Evolutionary conservation across 371 early-diverging fungal genomes (phyloP).

Genomic region (Fennellomyces sp.): DNA sequence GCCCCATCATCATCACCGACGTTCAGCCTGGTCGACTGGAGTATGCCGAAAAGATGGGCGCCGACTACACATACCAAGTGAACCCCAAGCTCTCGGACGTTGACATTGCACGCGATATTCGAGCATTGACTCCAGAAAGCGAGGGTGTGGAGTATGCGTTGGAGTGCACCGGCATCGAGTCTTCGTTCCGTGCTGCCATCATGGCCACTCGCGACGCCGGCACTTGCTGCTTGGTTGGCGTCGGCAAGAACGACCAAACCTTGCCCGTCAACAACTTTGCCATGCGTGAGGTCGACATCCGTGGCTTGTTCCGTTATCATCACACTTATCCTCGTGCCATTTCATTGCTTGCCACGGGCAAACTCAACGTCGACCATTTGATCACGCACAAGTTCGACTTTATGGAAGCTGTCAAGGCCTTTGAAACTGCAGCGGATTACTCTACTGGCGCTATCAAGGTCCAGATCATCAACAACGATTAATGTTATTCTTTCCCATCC

Average conservation of each 20-base stretch:
- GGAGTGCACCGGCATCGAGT: constrained; percentile 50
- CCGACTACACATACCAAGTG: constrained; percentile 22
- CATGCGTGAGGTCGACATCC: constrained; percentile 51
- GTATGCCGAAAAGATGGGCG: constrained; percentile 30
- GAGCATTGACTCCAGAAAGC: constrained; percentile 25
- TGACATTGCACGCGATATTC: constrained; percentile 37
- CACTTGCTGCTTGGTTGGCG: constrained; percentile 46
- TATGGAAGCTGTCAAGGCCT: constrained; percentile 45
- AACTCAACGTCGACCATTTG: constrained; percentile 41
- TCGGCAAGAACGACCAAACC: constrained; percentile 47
- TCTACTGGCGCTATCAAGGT: constrained; percentile 45
- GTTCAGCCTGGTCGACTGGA: constrained; percentile 37
- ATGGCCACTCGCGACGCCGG: constrained; percentile 49
- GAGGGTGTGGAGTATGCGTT: constrained; percentile 42
- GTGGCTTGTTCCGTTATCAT: constrained; percentile 44
- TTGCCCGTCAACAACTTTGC: constrained; percentile 53
- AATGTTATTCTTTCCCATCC: neutral
- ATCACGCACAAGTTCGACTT: constrained; percentile 41
- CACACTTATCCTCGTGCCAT: constrained; percentile 52
- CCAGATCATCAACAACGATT: constrained; percentile 38
- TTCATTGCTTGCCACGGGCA: constrained; percentile 31
- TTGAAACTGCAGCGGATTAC: constrained; percentile 41
- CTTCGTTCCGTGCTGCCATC: constrained; percentile 45
- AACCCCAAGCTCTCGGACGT: constrained; percentile 20
- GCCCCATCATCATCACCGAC: constrained; percentile 44